Base-by-base conservation (phyloP, 2,329 filamentous ascomycete genomes). In the Colletotrichum tabaci region DNA sequence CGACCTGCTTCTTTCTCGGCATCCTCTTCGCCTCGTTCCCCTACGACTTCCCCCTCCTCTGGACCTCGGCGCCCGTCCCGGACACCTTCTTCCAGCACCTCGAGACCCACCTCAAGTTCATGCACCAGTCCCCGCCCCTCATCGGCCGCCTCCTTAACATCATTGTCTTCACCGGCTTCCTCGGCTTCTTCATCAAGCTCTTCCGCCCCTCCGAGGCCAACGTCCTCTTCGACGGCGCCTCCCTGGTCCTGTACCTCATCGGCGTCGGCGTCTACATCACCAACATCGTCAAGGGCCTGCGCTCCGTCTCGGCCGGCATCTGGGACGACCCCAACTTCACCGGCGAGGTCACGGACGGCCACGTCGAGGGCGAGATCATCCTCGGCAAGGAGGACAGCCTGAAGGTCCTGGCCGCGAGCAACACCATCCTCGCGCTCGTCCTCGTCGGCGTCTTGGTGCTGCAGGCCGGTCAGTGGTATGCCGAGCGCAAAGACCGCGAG, bases 401-500 rank as follows among this genome's bases (percentile, higher is more conserved):
- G 77, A 93, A 94, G 85, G 96, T 99, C 18, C 86, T 98, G 77
- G 91, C 95, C 42, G 96, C 96, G 9, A 98, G 94, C 82, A 98
- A 99, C 83, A 98, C 96, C 3, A 99, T 99, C 80, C 84, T 98
- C 68, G 96, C 96, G 46, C 88, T 99, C 55, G 94, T 99, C 40
- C 84, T 99, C 64, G 92, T 98, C 3, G 96, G 96, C 6, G 94
- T 99, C 12, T 81, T 99, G 75, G 94, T 98, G 44, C 84, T 99
- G 79, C 96, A 99, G 89, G 94, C 94, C 23, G 96, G 96, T 13
- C 94, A 98, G 88, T 98, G 96, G 96, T 99, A 99, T 84, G 96
- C 96, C 35, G 95, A 98, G 88, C 89, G 94, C 80, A 97, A 97
- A 85, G 95, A 98, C 83, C 88, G 88, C 78, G 93, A 95, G 80